Base-by-base conservation (phyloP, 2,329 filamentous ascomycete species). In the Trematosphaeria pertusa region DNA sequence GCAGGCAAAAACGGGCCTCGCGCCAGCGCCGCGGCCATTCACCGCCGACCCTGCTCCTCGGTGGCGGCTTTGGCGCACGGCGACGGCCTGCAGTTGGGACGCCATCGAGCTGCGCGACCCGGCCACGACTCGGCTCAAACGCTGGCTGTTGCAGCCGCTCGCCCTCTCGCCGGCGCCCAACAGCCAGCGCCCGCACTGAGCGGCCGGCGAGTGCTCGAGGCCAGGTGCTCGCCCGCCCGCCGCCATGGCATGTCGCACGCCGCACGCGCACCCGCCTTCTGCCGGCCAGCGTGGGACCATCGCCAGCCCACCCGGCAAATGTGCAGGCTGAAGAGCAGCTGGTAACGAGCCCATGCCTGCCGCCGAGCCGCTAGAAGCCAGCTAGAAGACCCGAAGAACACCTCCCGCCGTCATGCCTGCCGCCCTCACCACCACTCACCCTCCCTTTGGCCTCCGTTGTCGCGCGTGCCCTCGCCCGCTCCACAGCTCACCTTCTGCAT, bases 241-340 rank as follows among this genome's bases (percentile, higher is more conserved):
- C 32, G 32, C 32, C 32, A 35, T 7, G 10, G 32, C 32, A 11
- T 9, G 9, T 35, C 32, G 32, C 32, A 5, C 32, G 32, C 32
- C 32, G 14, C n/a, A n/a, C n/a, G n/a, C n/a, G n/a, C n/a, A n/a
- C n/a, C n/a, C n/a, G n/a, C n/a, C n/a, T n/a, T n/a, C n/a, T n/a
- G n/a, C n/a, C n/a, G n/a, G n/a, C n/a, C n/a, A n/a, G n/a, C n/a
- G n/a, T n/a, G n/a, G n/a, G n/a, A n/a, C n/a, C n/a, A n/a, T n/a
- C n/a, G n/a, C n/a, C n/a, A n/a, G n/a, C n/a, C n/a, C n/a, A n/a
- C n/a, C n/a, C 37, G 44, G 37, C 32, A 38, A 26, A 46, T 33
- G 19, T 22, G 21, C 43, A 41, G 44, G 40, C 44, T 48, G 49
- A 52, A 44, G 22, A 31, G 28, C 36, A 36, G 37, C 48, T 24